Evolutionary conservation across 345 rosid species (phyloP).

Genomic region (Populus deltoides): DNA sequence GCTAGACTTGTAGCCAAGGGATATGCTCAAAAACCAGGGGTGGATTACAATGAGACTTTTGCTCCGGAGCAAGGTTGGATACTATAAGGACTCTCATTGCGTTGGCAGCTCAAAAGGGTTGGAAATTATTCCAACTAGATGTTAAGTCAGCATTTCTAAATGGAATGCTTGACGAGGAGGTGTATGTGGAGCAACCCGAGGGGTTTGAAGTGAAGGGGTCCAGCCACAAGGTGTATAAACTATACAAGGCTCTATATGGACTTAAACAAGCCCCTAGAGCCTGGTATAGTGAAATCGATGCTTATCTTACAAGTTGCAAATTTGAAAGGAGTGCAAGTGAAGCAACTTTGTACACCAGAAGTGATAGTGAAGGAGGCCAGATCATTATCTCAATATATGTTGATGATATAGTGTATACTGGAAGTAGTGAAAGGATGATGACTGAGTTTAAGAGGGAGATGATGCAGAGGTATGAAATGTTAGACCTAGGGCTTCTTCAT

Average conservation of each 20-base stretch:
- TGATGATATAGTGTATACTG: background rate
- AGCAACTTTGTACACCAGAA: background rate
- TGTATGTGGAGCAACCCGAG: background rate
- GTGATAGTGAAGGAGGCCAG: background rate
- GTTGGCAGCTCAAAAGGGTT: background rate
- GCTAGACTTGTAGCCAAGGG: no score
- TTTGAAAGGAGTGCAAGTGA: background rate
- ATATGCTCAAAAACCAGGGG: background rate
- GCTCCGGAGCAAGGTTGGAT: background rate
- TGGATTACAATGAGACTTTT: background rate
- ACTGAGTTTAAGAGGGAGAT: no score
- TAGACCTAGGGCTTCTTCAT: no score
- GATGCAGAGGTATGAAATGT: no score
- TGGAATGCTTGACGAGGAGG: background rate
- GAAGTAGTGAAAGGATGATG: no score
- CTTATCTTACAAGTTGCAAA: background rate
- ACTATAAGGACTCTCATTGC: background rate
- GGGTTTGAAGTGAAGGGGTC: background rate
- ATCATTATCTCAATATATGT: background rate
- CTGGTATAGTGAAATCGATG: background rate
- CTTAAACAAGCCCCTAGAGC: background rate
- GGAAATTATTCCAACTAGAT: background rate
- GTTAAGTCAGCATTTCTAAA: background rate
- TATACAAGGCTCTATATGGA: background rate
- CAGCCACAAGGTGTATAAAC: background rate